phyloP scores from a whole-genome alignment of 305 asterid genomes.

The Solanum hybrid region DNA sequence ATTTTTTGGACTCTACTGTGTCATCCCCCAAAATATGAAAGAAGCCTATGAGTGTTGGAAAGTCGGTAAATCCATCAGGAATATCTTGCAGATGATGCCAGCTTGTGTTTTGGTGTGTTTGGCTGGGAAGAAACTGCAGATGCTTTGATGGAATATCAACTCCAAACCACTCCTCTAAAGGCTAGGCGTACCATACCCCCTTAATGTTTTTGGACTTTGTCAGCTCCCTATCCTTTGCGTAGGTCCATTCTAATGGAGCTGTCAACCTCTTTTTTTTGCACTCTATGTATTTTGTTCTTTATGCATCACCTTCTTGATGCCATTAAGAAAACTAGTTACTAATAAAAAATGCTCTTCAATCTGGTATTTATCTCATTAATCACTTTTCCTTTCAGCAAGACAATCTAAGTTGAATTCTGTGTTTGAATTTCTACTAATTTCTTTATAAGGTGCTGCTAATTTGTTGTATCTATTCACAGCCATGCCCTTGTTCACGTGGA shows the following conservation, averaged over 20 bases:
- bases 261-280: neutral
- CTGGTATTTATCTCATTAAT: neutral
- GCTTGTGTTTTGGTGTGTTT: neutral
- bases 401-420: neutral
- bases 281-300: neutral
- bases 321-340: neutral
- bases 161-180: neutral
- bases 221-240: neutral
- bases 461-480: slow-evolving; percentile 31
- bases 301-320: neutral
- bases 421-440: neutral
- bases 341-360: neutral
- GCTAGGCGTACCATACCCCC: neutral
- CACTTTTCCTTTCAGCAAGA: neutral
- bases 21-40: neutral
- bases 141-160: neutral
- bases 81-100: neutral
- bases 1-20: neutral
- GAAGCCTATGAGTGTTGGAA: neutral
- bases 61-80: neutral
- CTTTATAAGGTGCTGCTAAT: neutral
- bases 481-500: slow-evolving; percentile 81
- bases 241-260: neutral
- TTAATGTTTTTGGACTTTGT: neutral
- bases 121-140: neutral